A percentile compares a stretch with the other conserved stretches of the same genome.
Evolutionary conservation across 1,284 basidiomycete species (phyloP).

Genomic region (Leccinum holopus): DNA sequence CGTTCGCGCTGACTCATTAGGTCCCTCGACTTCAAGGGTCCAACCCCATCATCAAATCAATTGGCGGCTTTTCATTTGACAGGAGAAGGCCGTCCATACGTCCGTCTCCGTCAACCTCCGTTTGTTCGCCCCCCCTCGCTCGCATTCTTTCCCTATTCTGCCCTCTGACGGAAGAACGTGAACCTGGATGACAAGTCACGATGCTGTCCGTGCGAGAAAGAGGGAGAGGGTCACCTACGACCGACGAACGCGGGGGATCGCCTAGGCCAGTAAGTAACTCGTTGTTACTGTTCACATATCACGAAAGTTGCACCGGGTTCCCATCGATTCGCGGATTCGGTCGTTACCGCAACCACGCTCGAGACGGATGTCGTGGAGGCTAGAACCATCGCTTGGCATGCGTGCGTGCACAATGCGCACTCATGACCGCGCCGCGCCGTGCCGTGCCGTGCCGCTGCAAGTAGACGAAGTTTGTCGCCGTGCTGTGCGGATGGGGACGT

Average conservation of each 20-base stretch:
- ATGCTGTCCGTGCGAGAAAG: background rate
- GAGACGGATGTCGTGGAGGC: background rate
- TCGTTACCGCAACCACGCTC: background rate
- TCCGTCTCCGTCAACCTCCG: background rate
- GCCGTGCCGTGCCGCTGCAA: background rate
- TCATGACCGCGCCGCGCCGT: background rate
- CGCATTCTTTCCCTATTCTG: constrained; percentile 11
- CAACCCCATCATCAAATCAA: background rate
- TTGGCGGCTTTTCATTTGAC: constrained; percentile 3
- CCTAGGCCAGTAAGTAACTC: background rate
- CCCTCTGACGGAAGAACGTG: constrained; percentile 1
- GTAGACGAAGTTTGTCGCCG: background rate
- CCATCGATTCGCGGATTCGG: background rate
- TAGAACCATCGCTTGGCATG: background rate
- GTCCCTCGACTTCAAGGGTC: background rate
- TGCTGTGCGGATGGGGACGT: background rate
- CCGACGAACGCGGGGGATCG: background rate
- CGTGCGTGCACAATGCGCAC: background rate
- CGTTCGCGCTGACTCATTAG: background rate
- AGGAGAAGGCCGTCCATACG: constrained; percentile 9
- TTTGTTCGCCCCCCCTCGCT: constrained; percentile 9
- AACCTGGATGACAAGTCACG: background rate
- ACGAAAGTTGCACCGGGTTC: background rate
- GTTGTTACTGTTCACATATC: background rate
- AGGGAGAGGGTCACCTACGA: background rate